Base-by-base conservation (phyloP, 1,284 basidiomycete species). In the Neolentinus lepideus region DNA sequence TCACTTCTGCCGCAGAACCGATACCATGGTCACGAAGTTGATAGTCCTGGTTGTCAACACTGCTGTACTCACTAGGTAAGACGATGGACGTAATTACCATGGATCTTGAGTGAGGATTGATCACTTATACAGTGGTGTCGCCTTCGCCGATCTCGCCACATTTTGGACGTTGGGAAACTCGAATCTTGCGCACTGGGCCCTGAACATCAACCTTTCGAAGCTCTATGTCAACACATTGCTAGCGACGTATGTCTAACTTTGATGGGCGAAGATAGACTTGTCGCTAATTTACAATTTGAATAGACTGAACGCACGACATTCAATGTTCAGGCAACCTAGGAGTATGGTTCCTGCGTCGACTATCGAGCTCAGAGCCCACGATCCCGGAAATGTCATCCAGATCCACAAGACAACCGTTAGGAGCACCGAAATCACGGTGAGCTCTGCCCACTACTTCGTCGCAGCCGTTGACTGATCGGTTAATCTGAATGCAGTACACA, bases 141-240 rank as follows among this genome's bases (percentile, higher is more conserved):
- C 47, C 47, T 50, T 50, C 27, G 47, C 47, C 9, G 47, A 50
- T n/a, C 27, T 50, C 24, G 47, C 47, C 16, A 50, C 47, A 3
- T 50, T 50, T 21, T 50, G 47, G 47, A 50, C 47, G 22, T 8
- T 50, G 47, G 47, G 47, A 3, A 50, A 50, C 47, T 8, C 22
- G 14, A 50, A 50, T n/a, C 27, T 50, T 11, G 27, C 47, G 14
- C 47, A 50, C 47, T 50, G 47, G 47, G 47, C 47, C 6, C 47
- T 50, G 21, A 50, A 50, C 25, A 50, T 50, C 24, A 50, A 50
- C 27, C 47, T 50, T 4, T 50, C 47, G 12, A 50, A 50, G 24
- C 24, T 50, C 47, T 50, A 50, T 26, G 47, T 50, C 24, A 50
- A 50, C 24, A 50, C 47, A 3, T 6, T 50, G 24, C 47, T 50